Evolutionary conservation across 2,329 filamentous ascomycete species (phyloP).

Genomic region (Alternaria atra): DNA sequence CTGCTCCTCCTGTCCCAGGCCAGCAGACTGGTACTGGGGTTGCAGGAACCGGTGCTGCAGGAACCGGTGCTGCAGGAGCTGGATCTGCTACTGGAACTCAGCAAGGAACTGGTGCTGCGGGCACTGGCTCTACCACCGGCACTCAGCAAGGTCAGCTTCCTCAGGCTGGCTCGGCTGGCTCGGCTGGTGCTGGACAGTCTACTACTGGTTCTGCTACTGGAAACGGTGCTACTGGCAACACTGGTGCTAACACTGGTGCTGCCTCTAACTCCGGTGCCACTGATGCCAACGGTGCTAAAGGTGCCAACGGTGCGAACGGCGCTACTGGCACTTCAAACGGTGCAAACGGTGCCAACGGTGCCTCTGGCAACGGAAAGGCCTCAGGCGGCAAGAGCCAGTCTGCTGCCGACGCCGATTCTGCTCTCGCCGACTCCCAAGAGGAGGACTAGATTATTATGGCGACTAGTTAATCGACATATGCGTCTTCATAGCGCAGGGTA

Average conservation of each 20-base stretch:
- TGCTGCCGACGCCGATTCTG: conserved; percentile 20
- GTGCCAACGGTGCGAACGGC: neutral
- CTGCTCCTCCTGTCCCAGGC: neutral
- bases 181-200: neutral
- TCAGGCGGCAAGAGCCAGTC: conserved; percentile 2
- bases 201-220: conserved; percentile 1
- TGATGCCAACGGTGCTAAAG: neutral
- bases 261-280: neutral
- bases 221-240: neutral
- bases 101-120: conserved; percentile 1
- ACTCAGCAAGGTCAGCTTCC: neutral
- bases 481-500: neutral
- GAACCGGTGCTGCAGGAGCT: conserved; percentile 3
- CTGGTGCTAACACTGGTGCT: conserved; percentile 7
- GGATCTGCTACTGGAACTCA: neutral
- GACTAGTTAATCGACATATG: neutral
- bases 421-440: conserved; percentile 25
- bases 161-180: neutral
- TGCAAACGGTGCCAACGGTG: neutral
- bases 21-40: neutral
- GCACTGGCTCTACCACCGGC: neutral
- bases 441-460: conserved; percentile 16
- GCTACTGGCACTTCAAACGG: neutral
- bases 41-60: conserved; percentile 1
- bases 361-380: neutral